Evolutionary conservation across 192 early-diverging fungal genomes (phyloP).

Genomic region (Coemansia javaensis): DNA sequence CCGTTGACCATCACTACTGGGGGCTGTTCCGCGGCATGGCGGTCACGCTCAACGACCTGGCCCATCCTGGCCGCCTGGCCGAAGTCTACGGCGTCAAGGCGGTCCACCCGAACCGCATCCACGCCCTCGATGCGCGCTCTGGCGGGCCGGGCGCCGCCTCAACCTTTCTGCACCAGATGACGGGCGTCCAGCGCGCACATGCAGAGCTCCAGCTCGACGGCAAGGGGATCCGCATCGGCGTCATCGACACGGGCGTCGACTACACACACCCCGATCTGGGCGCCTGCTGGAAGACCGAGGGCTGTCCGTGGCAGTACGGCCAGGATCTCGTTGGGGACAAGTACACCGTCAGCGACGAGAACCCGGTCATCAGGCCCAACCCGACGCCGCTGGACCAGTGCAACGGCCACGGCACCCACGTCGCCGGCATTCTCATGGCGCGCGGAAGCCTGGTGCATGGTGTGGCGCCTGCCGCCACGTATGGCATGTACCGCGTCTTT

Average conservation of each 20-base stretch:
- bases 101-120: conserved; percentile 19
- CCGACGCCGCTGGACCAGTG: conserved; percentile 50
- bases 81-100: conserved; percentile 19
- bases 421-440: conserved; percentile 58
- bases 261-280: conserved; percentile 64
- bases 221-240: conserved; percentile 60
- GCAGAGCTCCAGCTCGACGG: conserved; percentile 52
- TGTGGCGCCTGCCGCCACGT: conserved; percentile 60
- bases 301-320: conserved; percentile 57
- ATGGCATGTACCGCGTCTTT: conserved; percentile 64
- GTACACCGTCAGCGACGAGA: conserved; percentile 18
- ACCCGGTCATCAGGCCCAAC: conserved; percentile 50
- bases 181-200: conserved; percentile 51
- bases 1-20: conserved; percentile 9
- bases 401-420: conserved; percentile 65
- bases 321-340: conserved; percentile 63
- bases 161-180: conserved; percentile 40
- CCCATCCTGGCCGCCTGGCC: conserved; percentile 8
- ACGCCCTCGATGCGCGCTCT: not conserved
- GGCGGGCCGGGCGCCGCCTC: not conserved
- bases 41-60: not conserved
- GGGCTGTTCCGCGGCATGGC: conserved; percentile 17
- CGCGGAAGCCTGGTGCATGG: conserved; percentile 49
- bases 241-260: conserved; percentile 66
- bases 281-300: conserved; percentile 56